These are phyloP conservation scores for Exophiala sp. DNA, from an alignment of 2,329 filamentous ascomycete species.

Conservation along the genomic window DNA sequence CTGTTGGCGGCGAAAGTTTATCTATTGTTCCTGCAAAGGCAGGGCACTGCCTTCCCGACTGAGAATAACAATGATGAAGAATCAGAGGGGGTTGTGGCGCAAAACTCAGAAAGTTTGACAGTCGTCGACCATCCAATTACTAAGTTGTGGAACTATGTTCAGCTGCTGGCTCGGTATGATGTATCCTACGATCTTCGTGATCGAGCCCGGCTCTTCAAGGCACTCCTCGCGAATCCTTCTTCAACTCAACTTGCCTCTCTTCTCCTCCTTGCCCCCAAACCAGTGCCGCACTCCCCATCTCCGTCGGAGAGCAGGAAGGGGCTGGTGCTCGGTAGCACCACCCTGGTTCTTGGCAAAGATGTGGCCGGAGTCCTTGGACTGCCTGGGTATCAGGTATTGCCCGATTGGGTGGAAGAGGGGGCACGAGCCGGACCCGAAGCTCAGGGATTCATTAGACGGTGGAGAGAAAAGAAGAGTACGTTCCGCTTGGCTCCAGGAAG, in stretches of 20 bases:
- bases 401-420: conserved; percentile 79
- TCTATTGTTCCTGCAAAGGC: conserved; percentile 64
- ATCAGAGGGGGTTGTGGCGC: conserved; percentile 32
- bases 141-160: conserved; percentile 74
- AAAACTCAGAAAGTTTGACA: conserved; percentile 20
- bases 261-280: conserved; percentile 88
- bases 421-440: conserved; percentile 66
- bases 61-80: conserved; percentile 24
- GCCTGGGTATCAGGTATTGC: conserved; percentile 70
- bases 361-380: conserved; percentile 68
- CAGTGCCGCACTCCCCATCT: conserved; percentile 81
- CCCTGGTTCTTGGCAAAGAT: conserved; percentile 68
- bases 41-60: conserved; percentile 15
- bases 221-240: conserved; percentile 68
- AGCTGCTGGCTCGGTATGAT: conserved; percentile 84
- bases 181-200: conserved; percentile 92
- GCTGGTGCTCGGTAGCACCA: conserved; percentile 75
- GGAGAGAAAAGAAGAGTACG: conserved; percentile 28
- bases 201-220: conserved; percentile 78
- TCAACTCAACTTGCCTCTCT: conserved; percentile 79
- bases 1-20: conserved; percentile 95
- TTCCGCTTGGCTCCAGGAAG: conserved; percentile 33
- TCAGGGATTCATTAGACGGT: conserved; percentile 56
- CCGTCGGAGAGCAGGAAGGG: conserved; percentile 77
- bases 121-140: conserved; percentile 59